These are phyloP conservation scores for Grosmannia serpens DNA, from an alignment of 2,329 filamentous ascomycete genomes.

Conservation along the genomic window DNA sequence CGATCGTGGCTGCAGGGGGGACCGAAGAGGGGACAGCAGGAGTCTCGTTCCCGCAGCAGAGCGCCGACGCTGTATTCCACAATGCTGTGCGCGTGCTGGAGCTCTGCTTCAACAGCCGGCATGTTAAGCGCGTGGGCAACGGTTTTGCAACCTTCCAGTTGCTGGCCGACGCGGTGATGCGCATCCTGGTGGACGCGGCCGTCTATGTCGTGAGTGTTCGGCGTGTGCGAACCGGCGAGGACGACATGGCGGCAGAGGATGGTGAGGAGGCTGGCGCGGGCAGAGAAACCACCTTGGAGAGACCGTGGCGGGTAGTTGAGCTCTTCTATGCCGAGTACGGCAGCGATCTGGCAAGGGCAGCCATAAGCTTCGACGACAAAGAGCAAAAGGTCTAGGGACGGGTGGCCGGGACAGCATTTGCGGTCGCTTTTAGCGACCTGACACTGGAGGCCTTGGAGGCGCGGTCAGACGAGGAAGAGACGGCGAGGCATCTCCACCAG, in stretches of 20 bases:
- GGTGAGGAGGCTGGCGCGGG: background rate
- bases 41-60: slow-evolving; percentile 10
- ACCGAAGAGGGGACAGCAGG: background rate
- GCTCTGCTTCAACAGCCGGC: slow-evolving; percentile 6
- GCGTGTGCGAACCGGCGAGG: slow-evolving; percentile 7
- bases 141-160: slow-evolving; percentile 20
- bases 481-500: background rate
- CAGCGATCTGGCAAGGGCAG: slow-evolving; percentile 8
- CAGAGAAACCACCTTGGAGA: slow-evolving; percentile 8
- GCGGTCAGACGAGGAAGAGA: background rate
- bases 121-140: slow-evolving; percentile 9
- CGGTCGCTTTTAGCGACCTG: slow-evolving; percentile 7
- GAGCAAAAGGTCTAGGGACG: background rate
- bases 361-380: background rate
- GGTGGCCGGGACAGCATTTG: slow-evolving; percentile 1
- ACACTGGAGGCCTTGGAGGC: slow-evolving; percentile 9
- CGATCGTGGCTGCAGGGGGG: background rate
- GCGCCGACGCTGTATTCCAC: slow-evolving; percentile 16
- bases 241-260: background rate
- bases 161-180: slow-evolving; percentile 17
- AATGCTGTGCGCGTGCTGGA: slow-evolving; percentile 16
- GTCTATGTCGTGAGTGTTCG: slow-evolving; percentile 22
- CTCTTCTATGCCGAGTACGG: slow-evolving; percentile 15
- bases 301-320: slow-evolving; percentile 18
- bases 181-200: slow-evolving; percentile 18